Base-by-base conservation (phyloP, 139 green algal genomes). In the Coelastrella sp. region DNA sequence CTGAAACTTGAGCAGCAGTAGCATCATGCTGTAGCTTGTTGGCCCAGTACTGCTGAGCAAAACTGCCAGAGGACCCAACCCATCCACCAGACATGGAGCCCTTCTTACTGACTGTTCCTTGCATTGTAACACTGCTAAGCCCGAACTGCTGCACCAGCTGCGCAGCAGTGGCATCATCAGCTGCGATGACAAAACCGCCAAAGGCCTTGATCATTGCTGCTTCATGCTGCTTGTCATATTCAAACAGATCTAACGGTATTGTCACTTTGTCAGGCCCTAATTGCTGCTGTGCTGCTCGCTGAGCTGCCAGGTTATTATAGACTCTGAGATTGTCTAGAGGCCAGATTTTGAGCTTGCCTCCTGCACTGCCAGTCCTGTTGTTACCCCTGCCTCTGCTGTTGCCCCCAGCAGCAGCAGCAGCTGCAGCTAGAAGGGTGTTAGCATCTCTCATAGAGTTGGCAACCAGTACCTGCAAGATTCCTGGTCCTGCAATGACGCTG, bases 141-240 rank as follows among this genome's bases (percentile, higher is more conserved):
- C 91, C 89, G 54, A 80, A 90, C 0, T 73, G 73, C 54, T 73
- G 58, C 56, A 91, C 74, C 5, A 95, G 89, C 75, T 87, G 59
- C 20, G 85, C 91, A 56, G 93, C 93, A 61, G 90, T 90, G 17
- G 73, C 77, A 57, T 90, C 87, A 73, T 90, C 92, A 5, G 86
- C 89, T 10, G 93, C 93, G 20, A 95, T 86, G 3, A 95, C 85
- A 65, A 87, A 82, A 19, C 86, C 22, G 0, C 93, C 93, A 87
- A 95, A 95, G 6, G 92, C 92, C 57, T 91, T 83, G 4, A 86
- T 60, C 81, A 95, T 80, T 0, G 93, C 93, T 54, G 74, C 13
- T 20, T 65, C n/a, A 58, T 82, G 14, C 54, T 32, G 4, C 0
- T 80, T 73, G 23, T 90, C 64, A 75, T 87, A 91, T 3, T 74